Evolutionary conservation across 2,329 filamentous ascomycete genomes (phyloP), one percentile per base, ranked within the genome.

Genomic region (Incumbomyces delicatus): DNA sequence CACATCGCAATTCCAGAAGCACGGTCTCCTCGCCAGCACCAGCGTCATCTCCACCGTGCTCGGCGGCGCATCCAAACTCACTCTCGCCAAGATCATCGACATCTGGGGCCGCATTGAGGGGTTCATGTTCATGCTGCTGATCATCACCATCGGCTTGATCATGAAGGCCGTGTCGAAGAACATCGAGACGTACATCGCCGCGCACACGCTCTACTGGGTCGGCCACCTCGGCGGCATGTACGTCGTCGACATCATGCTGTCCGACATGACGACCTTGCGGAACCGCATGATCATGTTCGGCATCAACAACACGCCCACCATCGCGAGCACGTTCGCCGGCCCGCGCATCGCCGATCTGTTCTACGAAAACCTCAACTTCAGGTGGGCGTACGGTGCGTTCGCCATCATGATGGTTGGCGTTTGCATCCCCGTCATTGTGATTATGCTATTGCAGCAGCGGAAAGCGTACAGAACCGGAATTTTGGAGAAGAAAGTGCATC

Each of bases 311-410:
- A 78, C 78, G 0, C 80, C 54, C 4, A 70, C 73, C 53, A 70
- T 74, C 53, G 81, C 78, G 10, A 73, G 74, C 1, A 83, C 72
- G 62, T 64, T 74, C 44, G 70, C 74, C n/a, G 70, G 73, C 0
- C 67, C 65, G 2, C 18, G 67, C 76, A 42, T 45, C 1, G 71
- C 73, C 1, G 59, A 71, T 16, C 63, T 63, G 1, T 73, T 80
- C 53, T 60, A 75, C 32, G 54, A 64, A 0, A 65, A 68, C 0
- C 63, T 69, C 31, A 74, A 71, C 27, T 82, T 73, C 69, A 69
- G 75, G 34, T 83, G 79, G 80, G 77, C 67, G 1, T 82, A 76
- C 56, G 80, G 77, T 30, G 65, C 68, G 32, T 83, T 80, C 55
- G 66, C 72, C 40, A 77, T 84, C 52, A 65, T 83, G 46, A 68